Conservation (phyloP, 768 basidiomycete genomes). For the Pulveroboletus sp. region DNA sequence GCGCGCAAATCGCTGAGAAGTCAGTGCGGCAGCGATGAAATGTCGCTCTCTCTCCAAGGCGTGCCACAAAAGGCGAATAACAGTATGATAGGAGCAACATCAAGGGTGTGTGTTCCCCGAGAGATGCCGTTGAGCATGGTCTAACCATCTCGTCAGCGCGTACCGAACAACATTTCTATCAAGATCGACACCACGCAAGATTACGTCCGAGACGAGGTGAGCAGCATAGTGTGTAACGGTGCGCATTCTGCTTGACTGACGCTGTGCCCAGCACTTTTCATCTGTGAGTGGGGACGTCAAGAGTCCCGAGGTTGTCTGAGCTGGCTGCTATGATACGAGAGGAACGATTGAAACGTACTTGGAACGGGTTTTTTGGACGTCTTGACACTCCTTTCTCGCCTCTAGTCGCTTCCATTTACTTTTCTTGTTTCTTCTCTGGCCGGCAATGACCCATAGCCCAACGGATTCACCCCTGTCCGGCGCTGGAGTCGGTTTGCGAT, state of each 20-base stretch:
- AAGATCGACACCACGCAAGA: conserved; percentile 65
- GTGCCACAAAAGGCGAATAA: conserved; percentile 21
- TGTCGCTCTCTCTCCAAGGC: conserved; percentile 31
- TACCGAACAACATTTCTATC: conserved; percentile 55
- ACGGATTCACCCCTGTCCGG: conserved; percentile 6
- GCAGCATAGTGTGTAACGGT: too few species aligned
- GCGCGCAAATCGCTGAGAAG: conserved; percentile 47
- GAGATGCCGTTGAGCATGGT: neutral
- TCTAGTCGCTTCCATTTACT: neutral
- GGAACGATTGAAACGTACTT: neutral
- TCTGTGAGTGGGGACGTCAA: conserved; percentile 15
- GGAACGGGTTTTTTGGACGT: neutral
- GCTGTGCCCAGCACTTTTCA: conserved; percentile 19
- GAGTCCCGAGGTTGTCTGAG: conserved; percentile 19
- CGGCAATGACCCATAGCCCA: conserved; percentile 15
- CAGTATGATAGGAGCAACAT: conserved; percentile 8
- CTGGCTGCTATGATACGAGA: too few species aligned
- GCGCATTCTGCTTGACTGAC: too few species aligned
- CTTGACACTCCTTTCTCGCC: conserved; percentile 2
- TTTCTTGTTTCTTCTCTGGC: conserved; percentile 2
- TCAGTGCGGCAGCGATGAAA: conserved; percentile 20
- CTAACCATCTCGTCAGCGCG: conserved; percentile 12
- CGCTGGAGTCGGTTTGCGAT: conserved; percentile 1
- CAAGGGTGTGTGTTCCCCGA: conserved; percentile 8
- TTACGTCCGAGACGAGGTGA: conserved; percentile 37